Conservation (phyloP, 108 stramenopile genomes). For the Pseudonitzschia pungens region DNA sequence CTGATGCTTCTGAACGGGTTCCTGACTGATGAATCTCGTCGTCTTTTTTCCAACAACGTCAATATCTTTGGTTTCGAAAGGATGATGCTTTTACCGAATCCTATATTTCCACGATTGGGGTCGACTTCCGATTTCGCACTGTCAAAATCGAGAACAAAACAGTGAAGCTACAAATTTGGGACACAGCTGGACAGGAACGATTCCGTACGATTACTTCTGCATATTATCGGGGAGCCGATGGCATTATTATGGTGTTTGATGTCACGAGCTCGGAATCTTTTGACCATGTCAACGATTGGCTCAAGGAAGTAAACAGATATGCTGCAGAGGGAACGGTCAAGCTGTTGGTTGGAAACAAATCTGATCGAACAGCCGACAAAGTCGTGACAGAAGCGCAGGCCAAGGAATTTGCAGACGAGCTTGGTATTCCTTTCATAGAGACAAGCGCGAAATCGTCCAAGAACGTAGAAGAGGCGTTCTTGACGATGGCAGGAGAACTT, state of each 20-base stretch:
- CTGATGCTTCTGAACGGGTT: background rate
- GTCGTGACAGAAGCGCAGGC: slow-evolving; percentile 91
- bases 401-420: slow-evolving; percentile 92
- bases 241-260: slow-evolving; percentile 98
- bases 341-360: slow-evolving; percentile 96
- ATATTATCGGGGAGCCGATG: slow-evolving; percentile 94
- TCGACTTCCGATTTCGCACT: slow-evolving; percentile 98
- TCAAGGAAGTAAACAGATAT: slow-evolving; percentile 97
- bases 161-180: slow-evolving; percentile 99
- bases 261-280: slow-evolving; percentile 96
- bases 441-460: slow-evolving; percentile 94
- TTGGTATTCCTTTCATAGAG: slow-evolving; percentile 98
- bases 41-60: background rate
- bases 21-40: slow-evolving; percentile 3
- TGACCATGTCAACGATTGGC: slow-evolving; percentile 98
- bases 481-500: slow-evolving; percentile 97
- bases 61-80: slow-evolving; percentile 25
- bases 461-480: slow-evolving; percentile 97
- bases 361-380: slow-evolving; percentile 84
- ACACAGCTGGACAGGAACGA: slow-evolving; percentile 98
- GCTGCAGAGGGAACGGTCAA: slow-evolving; percentile 96
- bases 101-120: slow-evolving; percentile 99
- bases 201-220: slow-evolving; percentile 99
- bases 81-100: slow-evolving; percentile 99
- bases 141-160: slow-evolving; percentile 96